A percentile compares a stretch with the other conserved stretches of the same genome.
Evolutionary conservation across 306 rosid genomes (phyloP).

Genomic region (Glycine soja): DNA sequence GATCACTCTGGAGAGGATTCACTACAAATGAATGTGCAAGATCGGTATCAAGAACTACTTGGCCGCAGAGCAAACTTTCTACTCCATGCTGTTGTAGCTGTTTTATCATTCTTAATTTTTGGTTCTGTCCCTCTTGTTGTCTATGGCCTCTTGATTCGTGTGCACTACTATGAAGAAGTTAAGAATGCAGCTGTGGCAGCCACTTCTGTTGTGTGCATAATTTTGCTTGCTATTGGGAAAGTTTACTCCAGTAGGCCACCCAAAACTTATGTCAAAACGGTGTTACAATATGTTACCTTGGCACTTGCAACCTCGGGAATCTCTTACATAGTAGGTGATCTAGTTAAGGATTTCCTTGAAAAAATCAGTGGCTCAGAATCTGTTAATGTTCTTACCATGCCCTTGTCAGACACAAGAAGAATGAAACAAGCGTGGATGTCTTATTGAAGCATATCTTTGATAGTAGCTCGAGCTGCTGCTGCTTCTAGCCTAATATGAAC

Average conservation of each 20-base stretch:
- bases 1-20: neutral
- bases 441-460: neutral
- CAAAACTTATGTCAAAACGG: conserved; percentile 45
- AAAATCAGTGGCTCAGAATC: conserved; percentile 39
- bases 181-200: conserved; percentile 43
- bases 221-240: conserved; percentile 46
- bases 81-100: conserved; percentile 46
- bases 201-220: conserved; percentile 45
- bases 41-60: conserved; percentile 43
- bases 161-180: conserved; percentile 25
- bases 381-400: conserved; percentile 36
- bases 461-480: neutral
- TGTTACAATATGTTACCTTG: conserved; percentile 38
- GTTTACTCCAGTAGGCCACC: conserved; percentile 45
- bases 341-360: conserved; percentile 40
- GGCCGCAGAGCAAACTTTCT: conserved; percentile 45
- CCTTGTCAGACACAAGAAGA: conserved; percentile 26
- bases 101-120: conserved; percentile 51
- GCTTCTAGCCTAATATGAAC: too few relatives aligned
- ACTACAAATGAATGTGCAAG: conserved; percentile 39
- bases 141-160: conserved; percentile 35
- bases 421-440: conserved; percentile 43
- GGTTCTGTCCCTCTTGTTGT: conserved; percentile 46
- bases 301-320: conserved; percentile 49
- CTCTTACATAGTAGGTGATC: conserved; percentile 44